These are phyloP conservation scores for Pseudogymnoascus sp. DNA, from an alignment of 2,329 filamentous ascomycete genomes.

Conservation along the genomic window DNA sequence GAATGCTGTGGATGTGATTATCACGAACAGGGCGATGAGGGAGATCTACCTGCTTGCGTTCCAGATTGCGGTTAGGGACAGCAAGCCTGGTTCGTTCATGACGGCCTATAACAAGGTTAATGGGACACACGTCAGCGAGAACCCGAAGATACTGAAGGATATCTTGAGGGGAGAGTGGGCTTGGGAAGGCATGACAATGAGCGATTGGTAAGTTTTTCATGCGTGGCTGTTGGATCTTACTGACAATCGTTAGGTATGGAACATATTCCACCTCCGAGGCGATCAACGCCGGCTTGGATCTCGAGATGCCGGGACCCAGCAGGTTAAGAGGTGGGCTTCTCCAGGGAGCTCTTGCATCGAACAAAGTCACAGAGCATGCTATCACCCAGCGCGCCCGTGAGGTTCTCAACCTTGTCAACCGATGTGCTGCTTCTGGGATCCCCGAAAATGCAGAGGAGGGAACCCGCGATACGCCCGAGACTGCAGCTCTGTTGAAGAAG, in stretches of 20 bases:
- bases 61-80: conserved; percentile 48
- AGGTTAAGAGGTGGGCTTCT: conserved; percentile 24
- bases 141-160: conserved; percentile 42
- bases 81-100: conserved; percentile 50
- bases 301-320: conserved; percentile 37
- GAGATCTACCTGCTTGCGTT: conserved; percentile 56
- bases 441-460: conserved; percentile 14
- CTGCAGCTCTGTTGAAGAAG: conserved; percentile 42
- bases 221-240: neutral
- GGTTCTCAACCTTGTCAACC: conserved; percentile 15
- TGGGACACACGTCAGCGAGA: conserved; percentile 50
- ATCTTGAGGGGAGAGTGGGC: conserved; percentile 53
- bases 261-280: conserved; percentile 25
- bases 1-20: conserved; percentile 48
- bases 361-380: conserved; percentile 11
- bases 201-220: conserved; percentile 45
- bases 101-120: conserved; percentile 56
- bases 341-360: conserved; percentile 3
- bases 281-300: conserved; percentile 31
- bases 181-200: conserved; percentile 52
- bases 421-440: neutral
- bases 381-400: conserved; percentile 14
- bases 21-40: conserved; percentile 50
- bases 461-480: conserved; percentile 22
- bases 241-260: conserved; percentile 17